Conservation (phyloP, 345 rosid genomes). For the Gossypium ekmanianum region DNA sequence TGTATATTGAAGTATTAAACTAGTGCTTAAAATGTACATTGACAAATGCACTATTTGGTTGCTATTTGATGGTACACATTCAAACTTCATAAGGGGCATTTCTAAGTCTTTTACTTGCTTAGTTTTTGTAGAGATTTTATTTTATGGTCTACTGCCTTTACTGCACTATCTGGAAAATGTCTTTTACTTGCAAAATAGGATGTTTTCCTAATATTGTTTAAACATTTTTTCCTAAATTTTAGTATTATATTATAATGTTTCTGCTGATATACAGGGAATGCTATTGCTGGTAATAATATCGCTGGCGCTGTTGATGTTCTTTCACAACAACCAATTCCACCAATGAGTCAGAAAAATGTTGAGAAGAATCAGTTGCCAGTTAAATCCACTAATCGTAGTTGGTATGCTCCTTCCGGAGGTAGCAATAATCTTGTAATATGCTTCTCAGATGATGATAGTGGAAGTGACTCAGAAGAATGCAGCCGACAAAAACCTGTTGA, state of each 20-base stretch:
- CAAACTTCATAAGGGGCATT: background rate
- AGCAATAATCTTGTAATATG: slow-evolving; percentile 73
- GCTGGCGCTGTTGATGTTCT: slow-evolving; percentile 25
- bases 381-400: slow-evolving; percentile 37
- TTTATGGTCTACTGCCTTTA: background rate
- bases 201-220: background rate
- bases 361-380: slow-evolving; percentile 41
- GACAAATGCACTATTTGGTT: slow-evolving; percentile 6
- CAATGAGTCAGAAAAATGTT: slow-evolving; percentile 35
- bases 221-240: slow-evolving; percentile 6
- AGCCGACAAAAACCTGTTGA: slow-evolving; percentile 23
- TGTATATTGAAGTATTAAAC: slow-evolving; percentile 3
- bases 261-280: slow-evolving; percentile 38
- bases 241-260: background rate
- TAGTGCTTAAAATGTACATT: background rate
- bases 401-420: slow-evolving; percentile 34
- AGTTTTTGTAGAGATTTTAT: background rate
- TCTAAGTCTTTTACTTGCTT: background rate
- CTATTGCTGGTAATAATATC: slow-evolving; percentile 24
- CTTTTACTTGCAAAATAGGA: background rate
- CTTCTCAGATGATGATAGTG: slow-evolving; percentile 85
- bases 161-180: background rate
- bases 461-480: slow-evolving; percentile 62
- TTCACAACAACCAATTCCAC: slow-evolving; percentile 25
- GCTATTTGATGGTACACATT: background rate